Conservation (phyloP, 2,329 filamentous ascomycete genomes). For the Fusarium sp. region DNA sequence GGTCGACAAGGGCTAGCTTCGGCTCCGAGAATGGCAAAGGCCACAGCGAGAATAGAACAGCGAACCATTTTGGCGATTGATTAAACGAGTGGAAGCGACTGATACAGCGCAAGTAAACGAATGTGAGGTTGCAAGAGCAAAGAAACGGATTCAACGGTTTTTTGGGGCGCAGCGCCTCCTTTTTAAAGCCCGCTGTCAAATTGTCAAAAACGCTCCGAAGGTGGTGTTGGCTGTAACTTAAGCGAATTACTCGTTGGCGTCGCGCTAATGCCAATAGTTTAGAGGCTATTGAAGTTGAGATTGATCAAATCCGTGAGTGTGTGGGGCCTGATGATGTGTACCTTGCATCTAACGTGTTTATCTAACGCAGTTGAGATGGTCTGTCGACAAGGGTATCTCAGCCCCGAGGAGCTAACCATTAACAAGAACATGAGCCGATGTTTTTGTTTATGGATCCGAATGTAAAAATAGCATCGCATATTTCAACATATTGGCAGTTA, state of each 20-base stretch:
- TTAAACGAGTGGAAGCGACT: not conserved
- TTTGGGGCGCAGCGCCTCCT: not conserved
- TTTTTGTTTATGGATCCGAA: too few species aligned
- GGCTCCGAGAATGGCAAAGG: not conserved
- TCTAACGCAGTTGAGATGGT: not conserved
- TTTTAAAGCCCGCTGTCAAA: not conserved
- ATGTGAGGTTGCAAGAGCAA: not conserved
- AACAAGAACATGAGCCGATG: not conserved
- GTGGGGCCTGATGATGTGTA: not conserved
- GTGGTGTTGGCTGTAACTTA: not conserved
- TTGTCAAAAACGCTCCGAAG: not conserved
- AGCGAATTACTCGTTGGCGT: not conserved
- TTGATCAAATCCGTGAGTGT: not conserved
- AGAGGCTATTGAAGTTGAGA: not conserved
- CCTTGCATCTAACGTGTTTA: not conserved
- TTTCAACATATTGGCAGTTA: too few species aligned
- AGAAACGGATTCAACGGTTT: fast-evolving
- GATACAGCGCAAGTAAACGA: not conserved
- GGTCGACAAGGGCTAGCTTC: not conserved
- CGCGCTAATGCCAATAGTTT: not conserved
- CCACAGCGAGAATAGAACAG: not conserved
- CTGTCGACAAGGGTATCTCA: not conserved
- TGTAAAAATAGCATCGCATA: too few species aligned
- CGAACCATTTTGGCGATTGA: not conserved
- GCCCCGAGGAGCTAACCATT: not conserved